Evolutionary conservation across 2,329 filamentous ascomycete species (phyloP), one percentile per base, ranked within the genome.

Genomic region (Sporothrix humicola): DNA sequence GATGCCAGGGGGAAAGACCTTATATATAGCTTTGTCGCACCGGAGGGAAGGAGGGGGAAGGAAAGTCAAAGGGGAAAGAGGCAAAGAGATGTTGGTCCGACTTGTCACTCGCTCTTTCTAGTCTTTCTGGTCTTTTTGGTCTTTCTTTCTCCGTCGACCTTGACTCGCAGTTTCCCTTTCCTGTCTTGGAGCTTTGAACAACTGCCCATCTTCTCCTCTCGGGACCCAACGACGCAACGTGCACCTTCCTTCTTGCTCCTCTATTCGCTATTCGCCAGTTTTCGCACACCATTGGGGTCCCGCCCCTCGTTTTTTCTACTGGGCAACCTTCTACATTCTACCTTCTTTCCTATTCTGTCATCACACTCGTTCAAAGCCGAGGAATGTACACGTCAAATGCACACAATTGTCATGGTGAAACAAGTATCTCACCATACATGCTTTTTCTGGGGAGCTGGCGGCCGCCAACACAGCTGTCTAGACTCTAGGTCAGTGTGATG

Each of bases 251-350:
- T 20, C 58, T 42, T 58, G 66, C 31, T 12, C 5, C 52, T 71
- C 58, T 65, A 73, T 65, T 73, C 72, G 72, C 58, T 65, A 73
- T 70, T 73, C 72, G 72, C 58, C 71, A 56, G 58, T n/a, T 63
- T 17, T n/a, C 54, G 44, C 50, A 31, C 44, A 23, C 42, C 50
- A 15, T 59, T 59, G 17, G 42, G 54, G 56, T 59, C 72, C 72
- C 31, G 50, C 72, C 56, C 59, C 54, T 70, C 48, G 66, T 69
- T 52, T 52, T 37, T 37, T 37, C 31, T 37, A 37, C 31, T 37
- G 31, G 31, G 7, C 31, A 37, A 37, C 31, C 31, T 37, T 37
- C 31, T 37, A 37, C 31, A 37, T 7, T 31, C 52, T 50, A 42
- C 17, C 48, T 69, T 69, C 66, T 54, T 69, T 54, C 66, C 66